phyloP scores from a whole-genome alignment of 768 basidiomycete genomes.

The Tulasnella sp. region DNA sequence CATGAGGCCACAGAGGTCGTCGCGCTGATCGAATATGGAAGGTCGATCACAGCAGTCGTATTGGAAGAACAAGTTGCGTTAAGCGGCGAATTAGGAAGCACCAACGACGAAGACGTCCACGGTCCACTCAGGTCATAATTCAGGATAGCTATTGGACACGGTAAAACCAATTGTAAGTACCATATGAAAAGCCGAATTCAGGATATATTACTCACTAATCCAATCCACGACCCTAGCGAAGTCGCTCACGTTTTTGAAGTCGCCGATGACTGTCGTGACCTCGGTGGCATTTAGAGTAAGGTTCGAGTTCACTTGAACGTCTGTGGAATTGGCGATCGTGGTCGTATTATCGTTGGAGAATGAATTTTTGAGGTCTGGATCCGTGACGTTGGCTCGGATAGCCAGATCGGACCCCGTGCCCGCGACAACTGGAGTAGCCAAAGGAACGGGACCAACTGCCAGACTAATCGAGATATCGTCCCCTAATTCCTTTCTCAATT shows the following conservation, averaged over 20 bases:
- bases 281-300: background rate
- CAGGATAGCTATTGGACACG: constrained; percentile 3
- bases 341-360: background rate
- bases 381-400: background rate
- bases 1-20: constrained; percentile 11
- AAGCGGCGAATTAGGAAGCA: constrained; percentile 8
- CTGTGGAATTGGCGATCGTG: background rate
- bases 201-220: constrained; percentile 8
- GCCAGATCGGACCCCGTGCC: background rate
- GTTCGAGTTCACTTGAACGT: constrained; percentile 1
- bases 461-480: background rate
- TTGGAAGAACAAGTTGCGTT: constrained; percentile 8
- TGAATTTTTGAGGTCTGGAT: background rate
- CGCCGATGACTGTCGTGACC: constrained; percentile 8
- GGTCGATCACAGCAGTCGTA: too few relatives aligned
- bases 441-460: constrained; percentile 6
- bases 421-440: too few relatives aligned
- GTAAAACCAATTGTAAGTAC: background rate
- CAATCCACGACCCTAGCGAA: constrained; percentile 10
- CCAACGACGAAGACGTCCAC: background rate
- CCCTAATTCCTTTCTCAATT: background rate
- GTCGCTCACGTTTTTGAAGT: constrained; percentile 12
- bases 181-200: background rate
- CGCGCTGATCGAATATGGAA: background rate
- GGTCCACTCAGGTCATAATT: constrained; percentile 10